phyloP scores from a whole-genome alignment of 2,329 filamentous ascomycete genomes.

The Colletotrichum sojae region DNA sequence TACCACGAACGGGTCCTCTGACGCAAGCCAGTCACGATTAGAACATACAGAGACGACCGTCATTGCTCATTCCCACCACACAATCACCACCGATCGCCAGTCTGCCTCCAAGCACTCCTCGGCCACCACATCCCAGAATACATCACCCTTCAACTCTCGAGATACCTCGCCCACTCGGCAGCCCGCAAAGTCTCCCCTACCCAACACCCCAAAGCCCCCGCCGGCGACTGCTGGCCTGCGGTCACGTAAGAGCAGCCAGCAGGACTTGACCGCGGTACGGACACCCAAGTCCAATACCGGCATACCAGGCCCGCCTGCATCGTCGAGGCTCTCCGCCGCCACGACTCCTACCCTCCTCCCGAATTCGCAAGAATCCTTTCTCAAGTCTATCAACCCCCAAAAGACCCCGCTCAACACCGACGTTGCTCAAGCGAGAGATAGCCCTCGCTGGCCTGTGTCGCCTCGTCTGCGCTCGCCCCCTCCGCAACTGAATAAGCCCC shows the following conservation, averaged over 20 bases:
- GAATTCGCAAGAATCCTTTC: slow-evolving; percentile 70
- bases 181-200: slow-evolving; percentile 52
- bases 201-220: slow-evolving; percentile 49
- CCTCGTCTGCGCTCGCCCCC: slow-evolving; percentile 85
- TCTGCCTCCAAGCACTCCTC: slow-evolving; percentile 53
- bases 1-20: slow-evolving; percentile 48
- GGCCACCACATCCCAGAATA: slow-evolving; percentile 52
- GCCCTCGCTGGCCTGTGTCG: slow-evolving; percentile 82
- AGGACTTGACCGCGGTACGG: slow-evolving; percentile 75
- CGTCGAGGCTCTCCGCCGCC: slow-evolving; percentile 77
- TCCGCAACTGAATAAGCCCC: slow-evolving; percentile 66
- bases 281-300: slow-evolving; percentile 63
- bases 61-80: slow-evolving; percentile 47
- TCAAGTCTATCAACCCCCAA: slow-evolving; percentile 74
- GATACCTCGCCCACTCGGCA: slow-evolving; percentile 64
- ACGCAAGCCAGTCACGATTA: slow-evolving; percentile 42
- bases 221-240: slow-evolving; percentile 57
- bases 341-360: slow-evolving; percentile 77
- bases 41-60: slow-evolving; percentile 40
- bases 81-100: slow-evolving; percentile 48
- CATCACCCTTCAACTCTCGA: slow-evolving; percentile 57
- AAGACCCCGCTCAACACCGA: slow-evolving; percentile 70
- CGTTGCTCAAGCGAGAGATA: slow-evolving; percentile 59
- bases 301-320: slow-evolving; percentile 72
- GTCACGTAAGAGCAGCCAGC: slow-evolving; percentile 76